A percentile compares a stretch with the other conserved stretches of the same genome.
These are phyloP conservation scores for Ulota crispa DNA, from an alignment of 225 moss, liverwort and hornwort species.

Conservation along the genomic window DNA sequence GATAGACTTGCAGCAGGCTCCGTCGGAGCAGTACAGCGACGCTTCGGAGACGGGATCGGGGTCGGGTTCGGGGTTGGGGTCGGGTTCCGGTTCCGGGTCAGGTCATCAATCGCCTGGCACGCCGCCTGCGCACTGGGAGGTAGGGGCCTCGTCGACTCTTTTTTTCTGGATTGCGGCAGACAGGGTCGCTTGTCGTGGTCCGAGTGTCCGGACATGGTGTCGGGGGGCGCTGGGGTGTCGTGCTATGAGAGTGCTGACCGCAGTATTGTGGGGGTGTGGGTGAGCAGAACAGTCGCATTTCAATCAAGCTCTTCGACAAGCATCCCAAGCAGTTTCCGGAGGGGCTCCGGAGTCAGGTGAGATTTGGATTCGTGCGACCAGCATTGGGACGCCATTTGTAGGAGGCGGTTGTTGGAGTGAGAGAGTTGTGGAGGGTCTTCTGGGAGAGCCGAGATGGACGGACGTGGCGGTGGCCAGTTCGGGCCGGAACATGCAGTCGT, in stretches of 20 bases:
- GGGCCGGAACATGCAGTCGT: background rate
- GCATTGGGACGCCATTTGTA: background rate
- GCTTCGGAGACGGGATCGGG: conserved; percentile 76
- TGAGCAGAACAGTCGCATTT: conserved; percentile 71
- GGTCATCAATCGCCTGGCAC: conserved; percentile 77
- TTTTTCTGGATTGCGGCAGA: background rate
- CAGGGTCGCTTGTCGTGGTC: background rate
- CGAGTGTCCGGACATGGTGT: background rate
- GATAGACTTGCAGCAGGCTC: conserved; percentile 69
- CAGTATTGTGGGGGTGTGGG: background rate
- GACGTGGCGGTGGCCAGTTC: background rate
- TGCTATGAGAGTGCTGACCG: background rate
- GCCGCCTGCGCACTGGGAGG: conserved; percentile 69
- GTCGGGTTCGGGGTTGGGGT: conserved; percentile 67
- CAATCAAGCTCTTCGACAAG: conserved; percentile 86
- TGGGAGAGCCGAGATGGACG: background rate
- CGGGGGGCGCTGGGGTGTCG: fast-evolving
- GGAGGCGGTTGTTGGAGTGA: background rate
- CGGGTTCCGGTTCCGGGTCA: conserved; percentile 66
- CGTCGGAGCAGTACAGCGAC: conserved; percentile 57
- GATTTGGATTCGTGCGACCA: background rate
- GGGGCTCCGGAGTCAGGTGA: conserved; percentile 75
- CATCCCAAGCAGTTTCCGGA: conserved; percentile 84
- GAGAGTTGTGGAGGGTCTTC: background rate
- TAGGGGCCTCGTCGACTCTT: background rate